Base-by-base conservation (phyloP, 805 yeast genomes). In the Yarrowia sp. region DNA sequence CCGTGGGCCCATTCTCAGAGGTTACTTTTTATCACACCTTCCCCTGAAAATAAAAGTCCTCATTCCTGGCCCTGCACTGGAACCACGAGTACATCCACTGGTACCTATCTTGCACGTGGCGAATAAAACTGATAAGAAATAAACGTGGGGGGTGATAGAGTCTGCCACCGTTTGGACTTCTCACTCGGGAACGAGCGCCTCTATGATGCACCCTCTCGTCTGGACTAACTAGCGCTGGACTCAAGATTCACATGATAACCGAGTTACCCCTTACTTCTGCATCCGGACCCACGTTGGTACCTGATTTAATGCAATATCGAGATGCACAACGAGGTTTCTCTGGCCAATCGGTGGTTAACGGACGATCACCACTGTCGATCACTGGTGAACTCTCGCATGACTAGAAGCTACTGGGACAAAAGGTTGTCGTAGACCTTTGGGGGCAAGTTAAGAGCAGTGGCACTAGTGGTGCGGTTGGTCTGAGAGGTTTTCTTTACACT, bases 261-360 rank as follows among this genome's bases (percentile, higher is more conserved):
- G 54, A 48, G 11, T 26, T 46, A 48, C 54, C 54, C 54, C 54
- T 48, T 30, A 32, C 38, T 48, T 30, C 32, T 48, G 54, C 38
- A 17, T 11, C 14, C 40, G 22, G 32, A 33, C 58, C 32, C 58
- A 51, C 56, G 41, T 21, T 22, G 40, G 58, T 51, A 51, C 58
- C 58, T 51, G 58, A 51, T 51, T 51, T 35, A 17, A 51, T 51
- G 58, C 58, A 51, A 48, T 48, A 48, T 32, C 52, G 17, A 30
- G 40, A 12, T n/a, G 58, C 58, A n/a, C 21, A 33, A 21, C 58
- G 32, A 14, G 12, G 22, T 4, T 19, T 11, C 16, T 41, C 32
- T n/a, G 32, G 58, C 58, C 58, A 51, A 51, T 51, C 58, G 58
- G 58, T 33, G 41, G 58, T 6, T 32, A 21, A 48, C 54, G 54